Evolutionary conservation across 345 rosid genomes (phyloP), one percentile per base, ranked within the genome.

Genomic region (Ceriops zippeliana): DNA sequence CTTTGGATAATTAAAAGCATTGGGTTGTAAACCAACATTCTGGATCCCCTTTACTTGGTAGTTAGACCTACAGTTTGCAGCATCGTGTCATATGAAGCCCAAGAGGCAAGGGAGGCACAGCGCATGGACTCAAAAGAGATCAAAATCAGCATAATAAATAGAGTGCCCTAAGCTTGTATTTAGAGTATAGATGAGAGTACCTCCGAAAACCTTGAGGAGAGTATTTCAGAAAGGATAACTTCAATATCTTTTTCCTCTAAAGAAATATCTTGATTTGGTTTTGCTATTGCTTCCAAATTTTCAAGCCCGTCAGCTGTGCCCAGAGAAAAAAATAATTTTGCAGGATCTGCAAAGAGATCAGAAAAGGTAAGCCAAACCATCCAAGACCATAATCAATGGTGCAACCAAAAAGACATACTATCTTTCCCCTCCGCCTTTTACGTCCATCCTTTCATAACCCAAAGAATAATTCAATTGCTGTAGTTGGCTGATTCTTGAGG

Each of bases 291-390:
- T 31, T 70, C 58, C 42, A 52, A 31, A 66, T 73, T 71, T 67
- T 78, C 76, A 66, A 73, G 76, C 63, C 62, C 67, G 58, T 78
- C 83, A 75, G 56, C 73, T 56, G 20, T 53, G 62, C 35, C 65
- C 7, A 76, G 77, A 66, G 84, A 73, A 42, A 80, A 77, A 32
- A 73, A 70, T 68, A 87, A 53, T 67, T 70, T 82, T 21, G 90
- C 90, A 56, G 98, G 96, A 78, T 93, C 97, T 93, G 78, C 72
- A 75, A 65, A 42, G 4, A 42, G 49, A 42, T 42, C 49, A 42
- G 49, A 42, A 13, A 38, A 3, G 1, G 17, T 42, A 42, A 42
- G 49, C 49, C 49, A 13, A 42, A 42, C 19, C 15, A 42, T 42
- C 59, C 17, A 24, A 21, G 5, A 56, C 9, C 24, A 17, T 56